Evolutionary conservation across 139 green algal species (phyloP).

Genomic region (Chlorella sp.): DNA sequence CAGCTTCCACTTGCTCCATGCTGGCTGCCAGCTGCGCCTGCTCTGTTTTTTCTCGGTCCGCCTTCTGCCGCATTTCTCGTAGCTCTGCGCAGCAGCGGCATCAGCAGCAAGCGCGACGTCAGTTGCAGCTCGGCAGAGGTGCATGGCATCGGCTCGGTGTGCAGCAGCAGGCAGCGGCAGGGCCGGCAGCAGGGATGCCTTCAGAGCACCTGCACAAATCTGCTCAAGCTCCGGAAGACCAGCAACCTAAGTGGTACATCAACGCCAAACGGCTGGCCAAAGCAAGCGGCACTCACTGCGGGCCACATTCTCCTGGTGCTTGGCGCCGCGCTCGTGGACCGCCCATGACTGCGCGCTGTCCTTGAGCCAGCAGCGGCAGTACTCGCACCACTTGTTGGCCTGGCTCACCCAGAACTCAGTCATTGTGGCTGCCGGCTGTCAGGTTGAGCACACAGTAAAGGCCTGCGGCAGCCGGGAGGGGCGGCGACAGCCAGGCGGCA

Average conservation of each 20-base stretch:
- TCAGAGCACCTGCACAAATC: no score
- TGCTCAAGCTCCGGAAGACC: no score
- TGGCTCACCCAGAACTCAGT: conserved; percentile 56
- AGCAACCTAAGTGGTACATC: no score
- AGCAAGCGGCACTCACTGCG: conserved; percentile 41
- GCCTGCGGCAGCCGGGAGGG: not conserved
- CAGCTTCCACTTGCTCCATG: conserved; percentile 54
- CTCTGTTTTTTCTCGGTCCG: conserved; percentile 45
- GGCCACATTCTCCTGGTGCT: conserved; percentile 65
- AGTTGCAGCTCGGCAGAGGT: no score
- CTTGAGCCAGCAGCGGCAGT: conserved; percentile 70
- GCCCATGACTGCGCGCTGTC: conserved; percentile 52
- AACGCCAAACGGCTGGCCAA: no score
- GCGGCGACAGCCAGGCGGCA: no score
- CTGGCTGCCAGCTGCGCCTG: conserved; percentile 4
- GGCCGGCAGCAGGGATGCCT: no score
- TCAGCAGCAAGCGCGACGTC: not conserved
- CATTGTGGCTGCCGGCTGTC: no score
- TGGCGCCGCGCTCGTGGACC: conserved; percentile 61
- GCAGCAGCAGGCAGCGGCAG: not conserved
- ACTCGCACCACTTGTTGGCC: conserved; percentile 61
- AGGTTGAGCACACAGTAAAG: no score
- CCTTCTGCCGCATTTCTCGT: conserved; percentile 56
- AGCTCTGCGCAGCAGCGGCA: conserved; percentile 48
- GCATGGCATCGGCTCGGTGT: no score